Conservation (phyloP, 257 asterid genomes). For the Solanum sejunctum region DNA sequence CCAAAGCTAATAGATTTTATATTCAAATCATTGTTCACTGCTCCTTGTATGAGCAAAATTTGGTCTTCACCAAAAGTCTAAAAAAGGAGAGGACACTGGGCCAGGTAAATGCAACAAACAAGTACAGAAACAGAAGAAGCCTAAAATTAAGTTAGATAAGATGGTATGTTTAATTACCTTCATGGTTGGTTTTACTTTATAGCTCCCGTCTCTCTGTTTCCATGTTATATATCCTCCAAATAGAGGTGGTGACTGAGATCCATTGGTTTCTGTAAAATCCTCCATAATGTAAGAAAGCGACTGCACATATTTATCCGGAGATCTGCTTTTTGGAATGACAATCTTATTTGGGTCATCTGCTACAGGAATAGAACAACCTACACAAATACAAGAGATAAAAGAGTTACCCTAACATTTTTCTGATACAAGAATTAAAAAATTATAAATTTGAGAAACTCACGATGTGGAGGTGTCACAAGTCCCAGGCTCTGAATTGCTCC, state of each 20-base stretch:
- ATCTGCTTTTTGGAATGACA: slow-evolving; percentile 45
- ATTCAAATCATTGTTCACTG: neutral
- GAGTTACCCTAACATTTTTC: neutral
- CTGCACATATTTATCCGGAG: slow-evolving; percentile 43
- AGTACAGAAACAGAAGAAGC: neutral
- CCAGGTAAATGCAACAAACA: neutral
- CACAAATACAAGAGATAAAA: neutral
- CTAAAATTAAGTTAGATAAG: neutral
- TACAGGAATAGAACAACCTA: slow-evolving; percentile 83
- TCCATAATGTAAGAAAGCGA: slow-evolving; percentile 57
- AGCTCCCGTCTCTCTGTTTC: slow-evolving; percentile 78
- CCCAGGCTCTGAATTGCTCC: slow-evolving; percentile 71
- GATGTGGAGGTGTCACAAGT: slow-evolving; percentile 69
- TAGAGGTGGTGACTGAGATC: slow-evolving; percentile 57
- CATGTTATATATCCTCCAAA: slow-evolving; percentile 87
- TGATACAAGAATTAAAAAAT: neutral
- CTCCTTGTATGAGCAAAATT: neutral
- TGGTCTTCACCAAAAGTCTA: neutral
- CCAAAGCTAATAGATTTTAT: neutral
- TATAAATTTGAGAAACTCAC: slow-evolving; percentile 33
- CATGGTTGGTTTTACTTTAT: slow-evolving; percentile 66
- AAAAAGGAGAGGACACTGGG: neutral
- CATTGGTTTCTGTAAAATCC: slow-evolving; percentile 32
- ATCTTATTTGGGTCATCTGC: slow-evolving; percentile 43
- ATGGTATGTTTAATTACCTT: slow-evolving; percentile 33